phyloP scores from a whole-genome alignment of 768 basidiomycete genomes.

The Xanthoconium purpureum region DNA sequence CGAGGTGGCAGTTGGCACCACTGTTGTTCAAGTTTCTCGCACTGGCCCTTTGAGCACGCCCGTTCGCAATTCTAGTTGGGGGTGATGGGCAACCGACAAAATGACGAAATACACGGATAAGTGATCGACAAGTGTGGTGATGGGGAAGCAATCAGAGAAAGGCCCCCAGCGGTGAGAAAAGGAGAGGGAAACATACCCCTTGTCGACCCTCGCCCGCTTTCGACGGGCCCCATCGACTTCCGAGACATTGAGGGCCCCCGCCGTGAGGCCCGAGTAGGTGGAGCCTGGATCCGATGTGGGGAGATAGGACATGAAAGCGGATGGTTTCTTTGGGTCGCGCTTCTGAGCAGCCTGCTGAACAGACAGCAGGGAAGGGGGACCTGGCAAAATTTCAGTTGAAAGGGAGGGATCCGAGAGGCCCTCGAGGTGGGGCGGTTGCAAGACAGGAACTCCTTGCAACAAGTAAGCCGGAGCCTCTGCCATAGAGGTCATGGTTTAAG shows the following conservation, averaged over 20 bases:
- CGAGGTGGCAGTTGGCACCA: constrained; percentile 35
- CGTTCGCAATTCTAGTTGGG: constrained; percentile 48
- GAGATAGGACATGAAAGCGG: constrained; percentile 70
- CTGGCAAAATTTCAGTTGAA: constrained; percentile 88
- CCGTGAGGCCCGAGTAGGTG: constrained; percentile 77
- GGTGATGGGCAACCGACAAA: constrained; percentile 12
- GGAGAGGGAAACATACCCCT: constrained; percentile 53
- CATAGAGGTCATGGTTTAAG: constrained; percentile 63
- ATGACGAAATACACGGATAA: constrained; percentile 7
- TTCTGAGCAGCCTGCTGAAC: constrained; percentile 68
- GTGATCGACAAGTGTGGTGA: constrained; percentile 27
- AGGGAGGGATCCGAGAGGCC: constrained; percentile 65
- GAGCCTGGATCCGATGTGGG: constrained; percentile 84
- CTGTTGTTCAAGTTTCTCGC: constrained; percentile 60
- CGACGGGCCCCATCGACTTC: constrained; percentile 63
- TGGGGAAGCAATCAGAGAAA: constrained; percentile 23
- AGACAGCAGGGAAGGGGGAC: constrained; percentile 73
- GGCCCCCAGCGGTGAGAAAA: constrained; percentile 20
- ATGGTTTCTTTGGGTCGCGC: constrained; percentile 78
- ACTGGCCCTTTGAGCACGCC: constrained; percentile 71
- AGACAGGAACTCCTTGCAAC: constrained; percentile 66
- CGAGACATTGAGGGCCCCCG: constrained; percentile 54
- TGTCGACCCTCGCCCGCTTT: constrained; percentile 72
- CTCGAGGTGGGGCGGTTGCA: constrained; percentile 79
- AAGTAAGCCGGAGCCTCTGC: constrained; percentile 67